phyloP scores from a whole-genome alignment of 2,329 filamentous ascomycete species.

The Colletotrichum sp. region DNA sequence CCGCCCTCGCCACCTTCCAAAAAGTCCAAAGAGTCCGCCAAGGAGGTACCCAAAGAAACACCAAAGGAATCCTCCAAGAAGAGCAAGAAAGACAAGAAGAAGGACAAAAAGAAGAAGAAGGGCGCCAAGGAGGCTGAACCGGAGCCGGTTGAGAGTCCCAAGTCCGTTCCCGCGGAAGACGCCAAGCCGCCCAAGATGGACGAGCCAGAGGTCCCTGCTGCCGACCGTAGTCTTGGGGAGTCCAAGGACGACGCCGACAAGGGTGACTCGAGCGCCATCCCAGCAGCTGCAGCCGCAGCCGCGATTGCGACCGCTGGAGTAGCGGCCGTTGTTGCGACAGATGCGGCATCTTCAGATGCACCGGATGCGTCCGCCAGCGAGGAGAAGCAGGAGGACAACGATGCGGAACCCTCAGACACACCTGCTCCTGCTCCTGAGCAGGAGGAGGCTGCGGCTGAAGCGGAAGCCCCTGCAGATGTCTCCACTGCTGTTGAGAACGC shows the following conservation, averaged over 20 bases:
- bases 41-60: background rate
- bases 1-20: background rate
- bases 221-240: background rate
- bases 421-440: background rate
- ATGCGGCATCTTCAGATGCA: background rate
- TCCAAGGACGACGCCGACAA: background rate
- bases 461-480: background rate
- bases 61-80: conserved; percentile 15
- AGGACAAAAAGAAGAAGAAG: conserved; percentile 22
- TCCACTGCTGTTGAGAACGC: background rate
- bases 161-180: background rate
- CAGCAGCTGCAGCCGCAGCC: background rate
- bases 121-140: conserved; percentile 10
- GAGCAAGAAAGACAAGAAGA: conserved; percentile 20
- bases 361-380: background rate
- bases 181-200: conserved; percentile 4
- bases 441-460: background rate
- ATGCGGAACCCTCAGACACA: background rate
- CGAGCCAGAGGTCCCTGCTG: background rate
- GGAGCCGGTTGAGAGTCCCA: background rate
- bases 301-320: background rate
- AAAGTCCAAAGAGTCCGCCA: conserved; percentile 4
- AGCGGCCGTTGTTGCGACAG: background rate
- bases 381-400: background rate
- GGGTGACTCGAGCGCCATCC: background rate